These are phyloP conservation scores for Aspergillus fumigatiaffinis DNA, from an alignment of 2,329 filamentous ascomycete genomes.

Conservation along the genomic window DNA sequence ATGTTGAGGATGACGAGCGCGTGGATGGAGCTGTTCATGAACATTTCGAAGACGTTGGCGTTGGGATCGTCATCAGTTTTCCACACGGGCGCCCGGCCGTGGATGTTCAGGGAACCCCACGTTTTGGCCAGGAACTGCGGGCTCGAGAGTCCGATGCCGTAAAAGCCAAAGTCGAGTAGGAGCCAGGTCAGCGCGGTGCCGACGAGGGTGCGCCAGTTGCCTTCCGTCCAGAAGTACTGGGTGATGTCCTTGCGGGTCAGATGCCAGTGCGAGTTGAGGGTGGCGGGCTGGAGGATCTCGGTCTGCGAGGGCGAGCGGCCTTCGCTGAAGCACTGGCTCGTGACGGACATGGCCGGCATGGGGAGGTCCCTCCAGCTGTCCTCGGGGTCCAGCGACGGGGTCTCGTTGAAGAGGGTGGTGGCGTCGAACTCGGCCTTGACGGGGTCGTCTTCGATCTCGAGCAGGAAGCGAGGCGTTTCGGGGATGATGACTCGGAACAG, in stretches of 20 bases:
- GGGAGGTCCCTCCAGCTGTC: conserved; percentile 24
- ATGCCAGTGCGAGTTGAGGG: conserved; percentile 41
- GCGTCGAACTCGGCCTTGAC: conserved; percentile 57
- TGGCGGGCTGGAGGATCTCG: conserved; percentile 31
- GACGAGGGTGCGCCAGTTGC: conserved; percentile 41
- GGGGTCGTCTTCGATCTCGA: conserved; percentile 62
- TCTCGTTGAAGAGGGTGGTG: conserved; percentile 53
- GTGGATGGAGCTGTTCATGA: conserved; percentile 37
- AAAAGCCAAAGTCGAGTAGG: conserved; percentile 56
- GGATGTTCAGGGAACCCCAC: conserved; percentile 33
- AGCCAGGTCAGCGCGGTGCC: conserved; percentile 52
- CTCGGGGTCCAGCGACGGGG: conserved; percentile 21
- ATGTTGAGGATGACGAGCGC: conserved; percentile 39
- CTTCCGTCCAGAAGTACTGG: conserved; percentile 42
- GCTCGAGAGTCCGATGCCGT: conserved; percentile 50
- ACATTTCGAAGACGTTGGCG: conserved; percentile 43
- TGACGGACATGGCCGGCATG: conserved; percentile 23
- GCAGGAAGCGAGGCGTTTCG: conserved; percentile 62
- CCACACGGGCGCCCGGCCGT: conserved; percentile 30
- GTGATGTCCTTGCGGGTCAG: conserved; percentile 36
- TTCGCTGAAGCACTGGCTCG: conserved; percentile 20
- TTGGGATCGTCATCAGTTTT: conserved; percentile 29
- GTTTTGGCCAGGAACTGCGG: conserved; percentile 42
- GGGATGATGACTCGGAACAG: conserved; percentile 65
- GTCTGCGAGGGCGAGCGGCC: conserved; percentile 20